phyloP scores from a whole-genome alignment of 805 yeast species.

The Kodamaea fukazawae region DNA sequence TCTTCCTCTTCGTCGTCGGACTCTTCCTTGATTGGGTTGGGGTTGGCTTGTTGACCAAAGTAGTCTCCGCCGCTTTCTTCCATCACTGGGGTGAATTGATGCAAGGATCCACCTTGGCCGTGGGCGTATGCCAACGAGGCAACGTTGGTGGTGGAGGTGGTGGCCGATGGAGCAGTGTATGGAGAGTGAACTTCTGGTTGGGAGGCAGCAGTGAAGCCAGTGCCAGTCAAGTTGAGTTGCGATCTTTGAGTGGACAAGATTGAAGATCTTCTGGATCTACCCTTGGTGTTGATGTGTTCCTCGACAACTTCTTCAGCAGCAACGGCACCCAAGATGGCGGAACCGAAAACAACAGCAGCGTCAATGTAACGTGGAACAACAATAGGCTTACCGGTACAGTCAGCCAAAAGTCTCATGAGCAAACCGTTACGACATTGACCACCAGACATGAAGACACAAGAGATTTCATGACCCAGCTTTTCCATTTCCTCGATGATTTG shows the following conservation, averaged over 20 bases:
- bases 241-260: slow-evolving; percentile 29
- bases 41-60: slow-evolving; percentile 32
- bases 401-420: slow-evolving; percentile 85
- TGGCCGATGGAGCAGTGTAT: slow-evolving; percentile 79
- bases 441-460: slow-evolving; percentile 84
- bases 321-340: slow-evolving; percentile 92
- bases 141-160: slow-evolving; percentile 61
- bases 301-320: slow-evolving; percentile 69
- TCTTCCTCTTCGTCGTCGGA: slow-evolving; percentile 47
- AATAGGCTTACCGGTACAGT: slow-evolving; percentile 88
- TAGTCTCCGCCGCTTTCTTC: slow-evolving; percentile 38
- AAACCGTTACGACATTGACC: slow-evolving; percentile 95
- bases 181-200: slow-evolving; percentile 51
- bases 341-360: slow-evolving; percentile 95
- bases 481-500: slow-evolving; percentile 89
- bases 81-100: slow-evolving; percentile 29
- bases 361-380: slow-evolving; percentile 93
- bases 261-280: slow-evolving; percentile 36
- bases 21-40: slow-evolving; percentile 9
- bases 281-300: slow-evolving; percentile 32
- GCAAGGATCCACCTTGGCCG: slow-evolving; percentile 24
- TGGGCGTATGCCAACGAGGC: slow-evolving; percentile 46
- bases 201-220: not conserved
- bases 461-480: slow-evolving; percentile 71
- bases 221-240: slow-evolving; percentile 25